These are phyloP conservation scores for Blastomyces silverae DNA, from an alignment of 2,329 filamentous ascomycete genomes.

Conservation along the genomic window DNA sequence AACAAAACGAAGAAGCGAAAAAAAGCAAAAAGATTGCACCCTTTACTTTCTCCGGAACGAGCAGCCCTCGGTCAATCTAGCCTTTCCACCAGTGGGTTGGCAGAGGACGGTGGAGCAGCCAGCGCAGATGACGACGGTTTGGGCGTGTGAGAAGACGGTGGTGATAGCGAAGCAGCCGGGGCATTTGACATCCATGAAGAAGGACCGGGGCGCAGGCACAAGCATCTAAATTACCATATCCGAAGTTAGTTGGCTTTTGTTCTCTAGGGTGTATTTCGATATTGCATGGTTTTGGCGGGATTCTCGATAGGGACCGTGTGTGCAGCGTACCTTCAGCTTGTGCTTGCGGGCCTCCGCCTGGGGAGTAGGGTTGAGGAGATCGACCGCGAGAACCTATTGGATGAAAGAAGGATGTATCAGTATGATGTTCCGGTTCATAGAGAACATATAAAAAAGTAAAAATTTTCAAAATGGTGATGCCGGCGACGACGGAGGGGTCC, in stretches of 20 bases:
- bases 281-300: constrained; percentile 20
- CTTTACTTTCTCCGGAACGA: constrained; percentile 99
- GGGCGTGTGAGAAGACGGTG: constrained; percentile 99
- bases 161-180: constrained; percentile 99
- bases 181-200: constrained; percentile 99
- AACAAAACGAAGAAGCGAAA: constrained; percentile 13
- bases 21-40: constrained; percentile 12
- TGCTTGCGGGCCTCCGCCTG: constrained; percentile 99
- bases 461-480: constrained; percentile 6
- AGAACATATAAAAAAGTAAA: constrained; percentile 8
- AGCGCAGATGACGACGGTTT: constrained; percentile 99
- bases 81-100: constrained; percentile 99
- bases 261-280: constrained; percentile 19
- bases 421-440: neutral
- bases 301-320: constrained; percentile 11
- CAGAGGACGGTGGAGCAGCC: constrained; percentile 99
- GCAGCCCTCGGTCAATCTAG: constrained; percentile 97
- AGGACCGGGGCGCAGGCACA: constrained; percentile 92
- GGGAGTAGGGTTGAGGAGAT: constrained; percentile 98
- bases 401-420: constrained; percentile 24
- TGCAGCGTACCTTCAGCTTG: constrained; percentile 90
- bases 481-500: constrained; percentile 19
- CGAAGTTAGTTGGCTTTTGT: neutral
- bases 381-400: constrained; percentile 95
- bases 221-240: constrained; percentile 58